Conservation (phyloP, 495 filamentous ascomycete species). For the Penicillium simplicissimum region DNA sequence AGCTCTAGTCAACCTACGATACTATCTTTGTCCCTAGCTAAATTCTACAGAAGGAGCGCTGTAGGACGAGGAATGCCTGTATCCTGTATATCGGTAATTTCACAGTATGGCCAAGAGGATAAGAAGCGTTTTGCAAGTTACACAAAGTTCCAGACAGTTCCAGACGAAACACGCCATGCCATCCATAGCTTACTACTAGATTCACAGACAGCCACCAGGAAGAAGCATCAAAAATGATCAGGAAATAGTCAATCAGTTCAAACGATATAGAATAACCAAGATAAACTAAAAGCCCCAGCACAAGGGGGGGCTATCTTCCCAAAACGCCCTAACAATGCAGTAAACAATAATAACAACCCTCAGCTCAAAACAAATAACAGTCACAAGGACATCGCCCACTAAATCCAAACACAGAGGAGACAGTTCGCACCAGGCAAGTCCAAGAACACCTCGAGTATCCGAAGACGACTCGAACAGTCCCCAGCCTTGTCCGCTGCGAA, state of each 20-base stretch:
- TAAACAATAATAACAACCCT: slow-evolving; percentile 22
- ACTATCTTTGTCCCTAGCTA: neutral
- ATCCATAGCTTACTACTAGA: neutral
- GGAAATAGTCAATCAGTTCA: slow-evolving; percentile 1
- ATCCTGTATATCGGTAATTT: neutral
- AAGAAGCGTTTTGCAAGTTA: neutral
- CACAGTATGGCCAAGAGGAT: neutral
- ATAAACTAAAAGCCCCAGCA: slow-evolving; percentile 7
- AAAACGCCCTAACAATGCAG: slow-evolving; percentile 35
- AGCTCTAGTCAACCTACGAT: neutral
- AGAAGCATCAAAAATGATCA: neutral
- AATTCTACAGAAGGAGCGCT: neutral
- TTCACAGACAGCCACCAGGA: neutral
- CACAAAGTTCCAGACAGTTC: neutral
- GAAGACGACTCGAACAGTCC: neutral
- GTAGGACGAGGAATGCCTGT: neutral
- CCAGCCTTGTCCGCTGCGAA: neutral
- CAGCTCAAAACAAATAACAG: slow-evolving; percentile 23
- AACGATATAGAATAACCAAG: slow-evolving; percentile 7
- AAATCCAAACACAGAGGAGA: slow-evolving; percentile 10
- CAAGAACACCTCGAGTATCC: neutral
- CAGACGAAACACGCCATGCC: neutral
- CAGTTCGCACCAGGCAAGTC: neutral
- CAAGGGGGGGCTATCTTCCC: slow-evolving; percentile 14
- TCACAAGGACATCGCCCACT: slow-evolving; percentile 19